phyloP scores from a whole-genome alignment of 129 eudicot species.

The Flaveria ramosissima region DNA sequence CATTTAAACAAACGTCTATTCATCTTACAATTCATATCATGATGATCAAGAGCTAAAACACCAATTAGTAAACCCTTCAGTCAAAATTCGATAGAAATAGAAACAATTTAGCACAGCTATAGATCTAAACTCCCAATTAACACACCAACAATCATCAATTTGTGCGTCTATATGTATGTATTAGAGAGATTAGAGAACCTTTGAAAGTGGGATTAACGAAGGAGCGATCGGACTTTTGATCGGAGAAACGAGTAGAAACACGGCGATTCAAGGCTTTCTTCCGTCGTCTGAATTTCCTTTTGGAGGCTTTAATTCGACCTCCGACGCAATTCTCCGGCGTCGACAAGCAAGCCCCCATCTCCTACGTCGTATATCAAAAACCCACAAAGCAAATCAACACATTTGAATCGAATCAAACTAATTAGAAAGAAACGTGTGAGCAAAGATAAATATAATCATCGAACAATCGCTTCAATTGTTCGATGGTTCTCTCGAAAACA shows the following conservation, averaged over 20 bases:
- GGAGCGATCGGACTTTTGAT: constrained; percentile 55
- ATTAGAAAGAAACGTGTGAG: constrained; percentile 26
- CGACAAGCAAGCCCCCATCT: constrained; percentile 89
- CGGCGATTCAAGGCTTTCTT: constrained; percentile 44
- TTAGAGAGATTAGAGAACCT: neutral
- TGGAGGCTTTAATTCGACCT: constrained; percentile 37
- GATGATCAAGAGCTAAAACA: neutral
- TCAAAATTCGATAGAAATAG: constrained; percentile 9
- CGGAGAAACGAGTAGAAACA: constrained; percentile 53
- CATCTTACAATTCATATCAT: too few species aligned
- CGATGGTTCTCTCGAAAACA: neutral
- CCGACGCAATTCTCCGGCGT: constrained; percentile 70
- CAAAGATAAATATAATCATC: neutral
- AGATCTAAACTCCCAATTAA: constrained; percentile 27
- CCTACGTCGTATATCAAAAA: neutral
- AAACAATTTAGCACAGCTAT: neutral
- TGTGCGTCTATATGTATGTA: too few species aligned
- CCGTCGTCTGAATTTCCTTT: constrained; percentile 45
- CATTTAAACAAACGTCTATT: neutral
- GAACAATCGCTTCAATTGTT: constrained; percentile 28
- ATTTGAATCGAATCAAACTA: constrained; percentile 9
- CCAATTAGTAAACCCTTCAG: neutral
- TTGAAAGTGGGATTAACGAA: constrained; percentile 47
- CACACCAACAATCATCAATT: neutral
- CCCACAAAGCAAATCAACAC: constrained; percentile 15